phyloP scores from a whole-genome alignment of 2,329 filamentous ascomycete genomes.

The Fusarium praegraminearum region DNA sequence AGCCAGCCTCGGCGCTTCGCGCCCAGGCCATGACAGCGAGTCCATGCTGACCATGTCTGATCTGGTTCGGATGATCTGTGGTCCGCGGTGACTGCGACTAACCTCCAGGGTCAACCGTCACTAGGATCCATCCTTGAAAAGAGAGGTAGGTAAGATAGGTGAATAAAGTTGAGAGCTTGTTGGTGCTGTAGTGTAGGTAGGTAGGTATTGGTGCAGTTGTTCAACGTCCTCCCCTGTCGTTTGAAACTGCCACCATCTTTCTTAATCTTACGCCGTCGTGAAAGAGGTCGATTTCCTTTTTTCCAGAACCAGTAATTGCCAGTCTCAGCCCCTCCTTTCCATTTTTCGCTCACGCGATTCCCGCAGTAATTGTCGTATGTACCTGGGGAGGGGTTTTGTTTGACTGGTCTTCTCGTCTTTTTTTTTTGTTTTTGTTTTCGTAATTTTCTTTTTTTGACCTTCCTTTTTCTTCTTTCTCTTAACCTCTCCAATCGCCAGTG shows the following conservation, averaged over 20 bases:
- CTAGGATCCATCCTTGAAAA: slow-evolving; percentile 6
- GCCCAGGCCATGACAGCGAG: slow-evolving; percentile 27
- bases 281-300: slow-evolving; percentile 22
- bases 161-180: background rate
- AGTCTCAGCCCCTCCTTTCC: slow-evolving; percentile 14
- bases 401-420: slow-evolving; percentile 1
- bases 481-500: background rate
- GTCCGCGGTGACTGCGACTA: slow-evolving; percentile 8
- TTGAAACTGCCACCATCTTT: slow-evolving; percentile 25
- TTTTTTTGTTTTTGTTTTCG: background rate
- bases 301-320: slow-evolving; percentile 6
- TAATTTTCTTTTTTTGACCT: background rate
- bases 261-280: slow-evolving; percentile 7
- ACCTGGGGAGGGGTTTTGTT: background rate
- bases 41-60: slow-evolving; percentile 7
- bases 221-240: slow-evolving; percentile 17
- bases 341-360: slow-evolving; percentile 9
- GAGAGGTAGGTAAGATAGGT: slow-evolving; percentile 1
- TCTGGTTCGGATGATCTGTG: slow-evolving; percentile 13
- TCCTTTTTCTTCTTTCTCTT: background rate
- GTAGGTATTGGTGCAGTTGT: background rate
- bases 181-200: slow-evolving; percentile 14
- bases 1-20: slow-evolving; percentile 26
- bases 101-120: slow-evolving; percentile 22
- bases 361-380: background rate